Percentiles rank a stretch among this genome's conserved stretches.
phyloP scores from a whole-genome alignment of 176 grass and related monocot genomes.

The Thalia dealbata region DNA sequence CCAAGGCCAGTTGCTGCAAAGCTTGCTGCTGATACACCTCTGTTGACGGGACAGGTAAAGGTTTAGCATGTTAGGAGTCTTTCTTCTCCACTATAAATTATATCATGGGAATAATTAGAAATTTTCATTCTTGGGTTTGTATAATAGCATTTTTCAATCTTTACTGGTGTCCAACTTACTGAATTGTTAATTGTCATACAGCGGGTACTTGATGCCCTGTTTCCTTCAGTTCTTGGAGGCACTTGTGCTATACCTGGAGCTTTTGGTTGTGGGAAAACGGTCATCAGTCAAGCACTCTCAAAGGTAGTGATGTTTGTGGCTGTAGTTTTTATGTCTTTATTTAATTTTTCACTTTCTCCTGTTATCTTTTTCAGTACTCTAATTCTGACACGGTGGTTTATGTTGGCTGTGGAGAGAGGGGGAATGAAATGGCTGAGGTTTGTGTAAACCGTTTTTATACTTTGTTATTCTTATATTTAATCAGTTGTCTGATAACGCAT shows the following conservation, averaged over 20 bases:
- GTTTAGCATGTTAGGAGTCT: not conserved
- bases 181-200: conserved; percentile 21
- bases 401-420: conserved; percentile 87
- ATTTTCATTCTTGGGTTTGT: not conserved
- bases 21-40: conserved; percentile 19
- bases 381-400: conserved; percentile 87
- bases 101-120: not conserved
- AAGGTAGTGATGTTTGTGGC: conserved; percentile 36
- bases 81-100: not conserved
- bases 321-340: not conserved
- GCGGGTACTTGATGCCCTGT: conserved; percentile 89
- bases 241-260: conserved; percentile 91
- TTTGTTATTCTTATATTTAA: conserved; percentile 1
- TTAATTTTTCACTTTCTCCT: conserved; percentile 6
- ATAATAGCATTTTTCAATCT: not conserved
- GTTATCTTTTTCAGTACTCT: conserved; percentile 52
- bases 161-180: conserved; percentile 4
- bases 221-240: conserved; percentile 84
- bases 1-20: conserved; percentile 18
- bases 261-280: conserved; percentile 94
- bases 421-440: conserved; percentile 92
- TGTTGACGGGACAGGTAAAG: conserved; percentile 64
- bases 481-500: not conserved
- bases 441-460: not conserved
- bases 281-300: conserved; percentile 95